phyloP scores from a whole-genome alignment of 129 eudicot species.

The Tagetes patula region DNA sequence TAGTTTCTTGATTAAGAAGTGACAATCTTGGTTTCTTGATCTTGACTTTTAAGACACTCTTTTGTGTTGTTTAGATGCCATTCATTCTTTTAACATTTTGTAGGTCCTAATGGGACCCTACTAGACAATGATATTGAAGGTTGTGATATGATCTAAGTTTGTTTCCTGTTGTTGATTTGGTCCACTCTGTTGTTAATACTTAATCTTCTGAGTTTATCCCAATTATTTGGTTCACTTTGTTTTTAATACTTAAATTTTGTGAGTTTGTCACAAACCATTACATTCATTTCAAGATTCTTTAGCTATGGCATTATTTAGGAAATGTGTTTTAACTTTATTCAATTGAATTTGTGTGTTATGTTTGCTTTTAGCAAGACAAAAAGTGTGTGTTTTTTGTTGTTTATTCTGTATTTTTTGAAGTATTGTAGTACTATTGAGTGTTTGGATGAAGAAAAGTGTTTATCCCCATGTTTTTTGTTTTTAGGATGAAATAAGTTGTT shows the following conservation, averaged over 20 bases:
- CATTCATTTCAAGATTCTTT: slow-evolving; percentile 18
- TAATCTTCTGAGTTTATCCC: slow-evolving; percentile 9
- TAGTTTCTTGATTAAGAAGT: slow-evolving; percentile 2
- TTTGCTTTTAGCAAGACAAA: background rate
- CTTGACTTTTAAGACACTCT: slow-evolving; percentile 42
- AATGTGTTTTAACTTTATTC: background rate
- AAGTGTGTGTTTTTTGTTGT: background rate
- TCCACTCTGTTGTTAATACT: slow-evolving; percentile 21
- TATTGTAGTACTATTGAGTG: background rate
- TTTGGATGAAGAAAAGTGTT: background rate
- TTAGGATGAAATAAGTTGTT: background rate
- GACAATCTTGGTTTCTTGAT: slow-evolving; percentile 20
- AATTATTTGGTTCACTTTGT: slow-evolving; percentile 22
- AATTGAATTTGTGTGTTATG: too few species aligned
- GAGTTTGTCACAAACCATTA: background rate
- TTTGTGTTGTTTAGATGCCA: slow-evolving; percentile 18
- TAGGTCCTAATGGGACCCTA: slow-evolving; percentile 25
- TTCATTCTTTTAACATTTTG: slow-evolving; percentile 17
- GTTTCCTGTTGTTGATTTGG: slow-evolving; percentile 18
- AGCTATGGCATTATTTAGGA: background rate
- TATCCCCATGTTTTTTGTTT: background rate
- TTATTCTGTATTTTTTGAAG: background rate
- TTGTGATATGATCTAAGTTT: background rate
- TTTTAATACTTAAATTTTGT: background rate
- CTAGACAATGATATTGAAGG: slow-evolving; percentile 12